Conservation (phyloP, 108 stramenopile genomes). For the Nannochloropsis oceanica region DNA sequence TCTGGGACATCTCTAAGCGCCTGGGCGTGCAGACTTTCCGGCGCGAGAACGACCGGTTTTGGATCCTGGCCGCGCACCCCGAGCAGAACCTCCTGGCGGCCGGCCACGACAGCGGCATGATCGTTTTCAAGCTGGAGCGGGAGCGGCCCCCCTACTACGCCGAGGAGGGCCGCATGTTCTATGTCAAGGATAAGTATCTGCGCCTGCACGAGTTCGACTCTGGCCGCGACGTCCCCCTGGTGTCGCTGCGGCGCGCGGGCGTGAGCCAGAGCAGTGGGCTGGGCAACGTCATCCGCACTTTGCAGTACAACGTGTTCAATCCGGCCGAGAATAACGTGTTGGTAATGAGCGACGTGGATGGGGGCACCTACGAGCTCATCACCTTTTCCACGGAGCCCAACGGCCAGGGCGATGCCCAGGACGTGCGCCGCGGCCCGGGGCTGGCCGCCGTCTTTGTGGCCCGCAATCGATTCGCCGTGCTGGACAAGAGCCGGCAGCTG, state of each 20-base stretch:
- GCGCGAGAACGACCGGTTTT: conserved; percentile 92
- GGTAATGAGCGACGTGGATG: conserved; percentile 45
- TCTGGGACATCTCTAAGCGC: conserved; percentile 82
- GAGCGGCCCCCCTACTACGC: conserved; percentile 79
- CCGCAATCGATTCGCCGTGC: conserved; percentile 82
- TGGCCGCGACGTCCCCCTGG: conserved; percentile 73
- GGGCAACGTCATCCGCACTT: conserved; percentile 68
- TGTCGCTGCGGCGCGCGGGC: conserved; percentile 65
- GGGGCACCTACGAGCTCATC: conserved; percentile 85
- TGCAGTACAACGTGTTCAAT: conserved; percentile 87
- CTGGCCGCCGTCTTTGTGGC: conserved; percentile 81
- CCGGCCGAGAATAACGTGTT: conserved; percentile 42
- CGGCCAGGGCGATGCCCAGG: conserved; percentile 40
- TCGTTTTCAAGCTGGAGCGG: conserved; percentile 96
- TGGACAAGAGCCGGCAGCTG: conserved; percentile 79
- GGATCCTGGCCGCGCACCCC: conserved; percentile 84
- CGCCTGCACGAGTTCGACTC: conserved; percentile 72
- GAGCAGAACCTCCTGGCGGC: conserved; percentile 91
- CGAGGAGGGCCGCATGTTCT: conserved; percentile 55
- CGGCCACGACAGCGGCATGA: conserved; percentile 97
- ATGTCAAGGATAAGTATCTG: conserved; percentile 86
- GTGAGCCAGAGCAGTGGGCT: conserved; percentile 46
- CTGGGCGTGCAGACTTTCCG: conserved; percentile 96
- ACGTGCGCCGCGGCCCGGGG: conserved; percentile 76
- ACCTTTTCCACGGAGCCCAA: conserved; percentile 57